phyloP scores from a whole-genome alignment of 176 grass and related monocot species.

The Musa acuminata region DNA sequence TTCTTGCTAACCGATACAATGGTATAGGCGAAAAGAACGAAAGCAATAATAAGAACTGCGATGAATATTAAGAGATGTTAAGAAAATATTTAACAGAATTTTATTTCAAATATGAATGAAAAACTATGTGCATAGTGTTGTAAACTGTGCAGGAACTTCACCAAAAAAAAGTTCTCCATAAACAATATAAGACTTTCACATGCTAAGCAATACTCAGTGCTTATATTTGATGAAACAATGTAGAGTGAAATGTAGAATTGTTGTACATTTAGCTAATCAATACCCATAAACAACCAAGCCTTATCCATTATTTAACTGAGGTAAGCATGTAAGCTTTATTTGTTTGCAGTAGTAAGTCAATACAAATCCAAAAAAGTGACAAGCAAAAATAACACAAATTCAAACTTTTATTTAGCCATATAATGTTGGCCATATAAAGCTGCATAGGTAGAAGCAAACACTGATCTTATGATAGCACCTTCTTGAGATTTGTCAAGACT shows the following conservation, averaged over 20 bases:
- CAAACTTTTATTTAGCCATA: not conserved
- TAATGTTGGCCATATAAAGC: not conserved
- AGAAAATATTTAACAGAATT: not conserved
- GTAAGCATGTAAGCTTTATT: not conserved
- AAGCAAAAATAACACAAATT: not conserved
- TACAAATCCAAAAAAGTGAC: not conserved
- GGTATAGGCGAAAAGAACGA: not conserved
- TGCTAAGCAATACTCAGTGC: too few relatives aligned
- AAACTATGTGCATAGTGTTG: too few relatives aligned
- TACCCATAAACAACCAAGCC: not conserved
- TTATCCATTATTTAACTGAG: not conserved
- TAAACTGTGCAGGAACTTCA: too few relatives aligned
- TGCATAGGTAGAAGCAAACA: not conserved
- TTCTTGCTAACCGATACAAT: constrained; percentile 4
- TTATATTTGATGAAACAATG: too few relatives aligned
- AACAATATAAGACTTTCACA: too few relatives aligned
- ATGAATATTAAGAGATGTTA: not conserved
- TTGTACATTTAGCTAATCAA: not conserved
- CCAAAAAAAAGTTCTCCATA: too few relatives aligned
- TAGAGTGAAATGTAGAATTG: too few relatives aligned
- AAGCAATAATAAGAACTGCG: constrained; percentile 1
- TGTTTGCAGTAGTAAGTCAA: not conserved
- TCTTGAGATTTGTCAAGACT: too few relatives aligned
- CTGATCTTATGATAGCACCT: not conserved
- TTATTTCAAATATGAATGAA: too few relatives aligned